A percentile compares a stretch with the other conserved stretches of the same genome.
phyloP scores from a whole-genome alignment of 164 flowering plant species.

The Macadamia tetraphylla region DNA sequence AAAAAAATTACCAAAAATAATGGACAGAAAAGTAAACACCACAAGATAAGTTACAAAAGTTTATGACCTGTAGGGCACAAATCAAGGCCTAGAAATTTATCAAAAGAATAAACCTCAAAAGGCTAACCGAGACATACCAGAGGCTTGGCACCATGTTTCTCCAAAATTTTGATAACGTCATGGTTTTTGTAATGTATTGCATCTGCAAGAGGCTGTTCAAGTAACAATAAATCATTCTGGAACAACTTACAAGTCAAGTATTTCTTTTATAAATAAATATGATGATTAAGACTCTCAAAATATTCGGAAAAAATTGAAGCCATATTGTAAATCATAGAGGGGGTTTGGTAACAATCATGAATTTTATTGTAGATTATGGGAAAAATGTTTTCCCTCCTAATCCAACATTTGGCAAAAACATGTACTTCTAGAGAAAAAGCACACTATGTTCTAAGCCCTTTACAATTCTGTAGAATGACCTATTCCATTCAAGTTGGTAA shows the following conservation, averaged over 20 bases:
- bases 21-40: neutral
- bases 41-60: neutral
- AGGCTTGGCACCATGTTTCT: conserved; percentile 85
- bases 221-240: neutral
- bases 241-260: neutral
- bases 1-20: neutral
- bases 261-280: neutral
- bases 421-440: no score
- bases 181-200: conserved; percentile 81
- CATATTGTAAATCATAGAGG: no score
- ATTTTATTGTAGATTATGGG: no score
- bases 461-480: no score
- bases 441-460: no score
- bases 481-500: no score
- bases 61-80: neutral
- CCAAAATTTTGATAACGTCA: conserved; percentile 74
- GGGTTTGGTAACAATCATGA: no score
- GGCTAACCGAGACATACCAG: conserved; percentile 38
- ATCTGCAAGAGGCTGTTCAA: conserved; percentile 91
- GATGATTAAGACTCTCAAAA: neutral
- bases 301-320: neutral
- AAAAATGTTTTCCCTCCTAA: no score
- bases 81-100: neutral
- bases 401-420: no score
- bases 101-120: no score